Percentiles rank a stretch among this genome's conserved stretches.
Evolutionary conservation across 352 stramenopile species (phyloP).

Genomic region (Discostella stelligera): DNA sequence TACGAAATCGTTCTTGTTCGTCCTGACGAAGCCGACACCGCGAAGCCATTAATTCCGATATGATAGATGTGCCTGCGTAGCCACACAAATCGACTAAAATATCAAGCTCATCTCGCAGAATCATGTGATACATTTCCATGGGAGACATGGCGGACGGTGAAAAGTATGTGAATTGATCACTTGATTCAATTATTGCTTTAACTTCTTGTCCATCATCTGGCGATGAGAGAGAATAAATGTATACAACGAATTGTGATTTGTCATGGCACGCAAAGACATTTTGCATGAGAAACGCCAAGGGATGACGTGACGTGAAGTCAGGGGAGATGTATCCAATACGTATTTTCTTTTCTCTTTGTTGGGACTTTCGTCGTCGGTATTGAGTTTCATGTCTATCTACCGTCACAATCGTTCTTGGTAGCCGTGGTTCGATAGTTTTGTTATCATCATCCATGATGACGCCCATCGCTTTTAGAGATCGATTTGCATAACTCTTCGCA

Average conservation of each 20-base stretch:
- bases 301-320: slow-evolving; percentile 61
- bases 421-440: background rate
- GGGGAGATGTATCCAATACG: slow-evolving; percentile 54
- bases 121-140: slow-evolving; percentile 37
- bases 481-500: slow-evolving; percentile 35
- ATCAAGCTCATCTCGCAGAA: slow-evolving; percentile 50
- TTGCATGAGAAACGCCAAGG: slow-evolving; percentile 65
- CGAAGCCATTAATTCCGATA: slow-evolving; percentile 56
- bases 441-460: slow-evolving; percentile 4
- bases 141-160: slow-evolving; percentile 29
- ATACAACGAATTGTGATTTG: slow-evolving; percentile 38
- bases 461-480: slow-evolving; percentile 37
- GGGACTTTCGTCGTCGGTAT: slow-evolving; percentile 1
- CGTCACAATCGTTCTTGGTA: slow-evolving; percentile 12
- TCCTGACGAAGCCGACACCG: slow-evolving; percentile 23
- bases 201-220: slow-evolving; percentile 48
- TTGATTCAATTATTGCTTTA: slow-evolving; percentile 36
- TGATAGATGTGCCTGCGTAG: slow-evolving; percentile 50
- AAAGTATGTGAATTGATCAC: slow-evolving; percentile 36
- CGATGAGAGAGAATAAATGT: slow-evolving; percentile 49
- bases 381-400: slow-evolving; percentile 7
- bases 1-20: background rate
- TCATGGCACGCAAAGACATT: slow-evolving; percentile 60
- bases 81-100: slow-evolving; percentile 63
- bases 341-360: slow-evolving; percentile 32